Evolutionary conservation across 108 stramenopile genomes (phyloP), one percentile per base, ranked within the genome.

Genomic region (Pseudonitzschia multistriata): DNA sequence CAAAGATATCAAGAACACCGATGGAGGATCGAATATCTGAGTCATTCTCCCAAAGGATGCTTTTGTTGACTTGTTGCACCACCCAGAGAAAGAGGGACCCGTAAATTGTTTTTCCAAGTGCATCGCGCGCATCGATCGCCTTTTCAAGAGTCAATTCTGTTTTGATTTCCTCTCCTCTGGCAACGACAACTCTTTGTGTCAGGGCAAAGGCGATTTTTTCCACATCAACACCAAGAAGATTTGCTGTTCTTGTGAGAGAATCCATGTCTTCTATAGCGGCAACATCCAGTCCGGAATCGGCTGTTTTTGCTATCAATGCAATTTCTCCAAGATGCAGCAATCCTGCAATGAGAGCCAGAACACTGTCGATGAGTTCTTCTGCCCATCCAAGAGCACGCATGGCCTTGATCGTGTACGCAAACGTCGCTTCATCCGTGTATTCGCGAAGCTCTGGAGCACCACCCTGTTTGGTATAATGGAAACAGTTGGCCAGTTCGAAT

Each of bases 1-100:
- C 99, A 71, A 99, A 99, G 69, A 99, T 99, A 83, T 99, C 99
- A 54, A 99, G 81, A 17, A 99, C 97, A 62, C 98, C 98, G 33
- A 94, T 88, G 61, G 88, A 86, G 1, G 88, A 90, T 15, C 82
- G 78, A 33, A 92, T 78, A 36, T 90, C 91, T 6, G 42, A 54
- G 53, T 93, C 91, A 37, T 88, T 88, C 50, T 91, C 87, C 90
- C 90, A 92, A 56, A 74, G 76, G 64, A 95, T 91, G 79, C 86
- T 87, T 50, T 83, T 78, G 79, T 98, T 98, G 61, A 98, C 88
- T 56, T 90, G 76, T 19, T 77, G 76, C 45, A 98, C 96, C 1
- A 98, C 77, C 91, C 91, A 95, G 24, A 93, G 70, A 66, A 98
- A 98, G 25, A 96, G 71, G 11, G 88, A 83, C 28, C 90, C 94